A percentile compares a stretch with the other conserved stretches of the same genome.
Conservation (phyloP, 164 flowering plant species). For the Annona squamosa region DNA sequence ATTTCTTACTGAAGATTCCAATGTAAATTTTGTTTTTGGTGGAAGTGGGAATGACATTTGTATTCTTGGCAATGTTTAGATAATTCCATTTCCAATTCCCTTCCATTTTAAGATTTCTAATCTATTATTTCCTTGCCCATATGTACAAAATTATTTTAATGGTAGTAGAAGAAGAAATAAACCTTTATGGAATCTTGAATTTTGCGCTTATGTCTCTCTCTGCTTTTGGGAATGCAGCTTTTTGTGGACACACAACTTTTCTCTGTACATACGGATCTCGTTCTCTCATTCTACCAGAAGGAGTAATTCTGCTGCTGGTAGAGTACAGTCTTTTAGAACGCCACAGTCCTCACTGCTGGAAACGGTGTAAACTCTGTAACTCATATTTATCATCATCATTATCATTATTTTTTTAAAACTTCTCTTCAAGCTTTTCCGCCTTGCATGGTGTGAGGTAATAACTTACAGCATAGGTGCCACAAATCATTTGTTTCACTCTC, state of each 20-base stretch:
- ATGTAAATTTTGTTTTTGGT: not conserved
- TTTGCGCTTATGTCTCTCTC: not conserved
- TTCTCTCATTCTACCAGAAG: slow-evolving; percentile 88
- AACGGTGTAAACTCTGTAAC: not conserved
- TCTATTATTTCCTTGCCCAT: too few relatives aligned
- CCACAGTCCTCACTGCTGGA: too few relatives aligned
- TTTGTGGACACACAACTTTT: slow-evolving; percentile 95
- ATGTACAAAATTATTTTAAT: too few relatives aligned
- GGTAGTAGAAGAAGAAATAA: too few relatives aligned
- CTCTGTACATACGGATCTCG: slow-evolving; percentile 97
- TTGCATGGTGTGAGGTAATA: not conserved
- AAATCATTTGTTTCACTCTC: not conserved
- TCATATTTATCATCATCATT: not conserved
- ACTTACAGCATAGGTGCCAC: not conserved
- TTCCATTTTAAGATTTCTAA: too few relatives aligned
- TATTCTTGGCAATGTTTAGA: too few relatives aligned
- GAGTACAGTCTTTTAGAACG: not conserved
- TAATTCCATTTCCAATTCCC: too few relatives aligned
- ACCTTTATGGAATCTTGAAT: too few relatives aligned
- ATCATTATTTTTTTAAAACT: not conserved
- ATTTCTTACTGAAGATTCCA: not conserved
- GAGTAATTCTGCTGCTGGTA: slow-evolving; percentile 30
- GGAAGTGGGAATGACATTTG: not conserved
- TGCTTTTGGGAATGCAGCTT: slow-evolving; percentile 39
- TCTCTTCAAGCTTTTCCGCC: not conserved